Evolutionary conservation across 2,329 filamentous ascomycete genomes (phyloP).

Genomic region (Pyricularia pennisetigena): DNA sequence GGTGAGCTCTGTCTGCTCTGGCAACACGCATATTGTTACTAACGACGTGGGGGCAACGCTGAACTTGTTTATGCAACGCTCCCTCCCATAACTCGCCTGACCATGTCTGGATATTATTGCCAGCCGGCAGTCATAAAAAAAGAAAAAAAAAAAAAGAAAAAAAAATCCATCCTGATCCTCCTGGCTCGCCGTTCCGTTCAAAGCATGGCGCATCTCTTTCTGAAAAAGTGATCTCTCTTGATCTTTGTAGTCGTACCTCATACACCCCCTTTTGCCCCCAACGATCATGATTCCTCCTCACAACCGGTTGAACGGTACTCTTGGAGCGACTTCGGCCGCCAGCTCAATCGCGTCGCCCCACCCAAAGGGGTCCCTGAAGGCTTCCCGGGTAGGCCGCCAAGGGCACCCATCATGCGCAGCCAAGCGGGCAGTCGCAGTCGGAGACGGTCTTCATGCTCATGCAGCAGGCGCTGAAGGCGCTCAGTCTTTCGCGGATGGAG

Average conservation of each 20-base stretch:
- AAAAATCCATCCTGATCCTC: too few relatives aligned
- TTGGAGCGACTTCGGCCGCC: too few relatives aligned
- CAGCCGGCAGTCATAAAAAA: not conserved
- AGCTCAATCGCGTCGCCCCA: not conserved
- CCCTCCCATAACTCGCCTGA: too few relatives aligned
- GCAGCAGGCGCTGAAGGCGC: constrained; percentile 35
- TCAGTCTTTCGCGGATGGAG: constrained; percentile 21
- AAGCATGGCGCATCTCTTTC: not conserved
- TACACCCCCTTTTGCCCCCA: not conserved
- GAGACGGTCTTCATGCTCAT: constrained; percentile 28
- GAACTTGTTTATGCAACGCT: too few relatives aligned
- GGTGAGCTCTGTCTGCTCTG: too few relatives aligned
- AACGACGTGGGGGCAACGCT: too few relatives aligned
- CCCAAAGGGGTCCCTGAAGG: not conserved
- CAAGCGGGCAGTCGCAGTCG: constrained; percentile 17
- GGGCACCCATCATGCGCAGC: constrained; percentile 5
- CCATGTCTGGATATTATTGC: too few relatives aligned
- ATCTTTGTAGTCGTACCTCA: not conserved
- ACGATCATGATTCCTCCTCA: not conserved
- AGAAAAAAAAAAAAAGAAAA: too few relatives aligned
- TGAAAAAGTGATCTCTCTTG: not conserved
- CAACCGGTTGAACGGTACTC: not conserved
- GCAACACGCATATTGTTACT: too few relatives aligned
- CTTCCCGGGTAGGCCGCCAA: too few relatives aligned
- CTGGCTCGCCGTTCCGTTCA: too few relatives aligned